Evolutionary conservation across 805 yeast species (phyloP), one percentile per base, ranked within the genome.

Genomic region (Ogataea populi-albae): DNA sequence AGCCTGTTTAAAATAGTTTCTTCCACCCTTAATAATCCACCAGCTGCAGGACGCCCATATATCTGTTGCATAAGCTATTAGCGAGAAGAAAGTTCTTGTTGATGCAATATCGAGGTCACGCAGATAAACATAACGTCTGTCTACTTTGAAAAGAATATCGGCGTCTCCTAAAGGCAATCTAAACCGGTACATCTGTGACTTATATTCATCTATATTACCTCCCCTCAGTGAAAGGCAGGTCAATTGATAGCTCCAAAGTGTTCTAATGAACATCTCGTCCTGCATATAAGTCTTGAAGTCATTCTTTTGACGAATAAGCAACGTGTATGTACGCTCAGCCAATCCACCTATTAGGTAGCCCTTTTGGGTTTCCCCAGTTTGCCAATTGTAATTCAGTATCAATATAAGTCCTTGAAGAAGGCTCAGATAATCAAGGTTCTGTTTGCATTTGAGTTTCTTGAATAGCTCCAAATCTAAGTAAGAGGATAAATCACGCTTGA

Each of bases 21-120:
- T 31, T 3, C 40, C 43, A 2, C 35, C 44, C 5, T 30, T 32
- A 18, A 36, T 34, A 10, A 38, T 34, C 49, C 49, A 45, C 17
- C 42, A 30, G 14, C 43, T 30, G 25, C 49, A 38, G 17, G 35
- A 44, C 4, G 46, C 42, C 49, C 49, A 45, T 3, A 45, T 38
- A 5, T 38, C 42, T 7, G 49, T 45, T 17, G 39, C 35, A 30
- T 37, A 38, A 4, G 31, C 37, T 10, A 45, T 34, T 3, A 45
- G 34, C 4, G 38, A 36, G 12, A 45, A 38, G 12, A 45, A 20
- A 23, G 35, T 38, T 10, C 39, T 26, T 18, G 49, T 41, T 12
- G 30, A 8, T 12, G 24, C 5, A 14, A 45, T 23, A 10, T 34
- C 26, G 10, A 45, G 21, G 15, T 25, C 26, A 14, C 16, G n/a